Percentiles rank a stretch among this genome's conserved stretches.
phyloP scores from a whole-genome alignment of 2,329 filamentous ascomycete species.

The Ophiostoma perfectum region DNA sequence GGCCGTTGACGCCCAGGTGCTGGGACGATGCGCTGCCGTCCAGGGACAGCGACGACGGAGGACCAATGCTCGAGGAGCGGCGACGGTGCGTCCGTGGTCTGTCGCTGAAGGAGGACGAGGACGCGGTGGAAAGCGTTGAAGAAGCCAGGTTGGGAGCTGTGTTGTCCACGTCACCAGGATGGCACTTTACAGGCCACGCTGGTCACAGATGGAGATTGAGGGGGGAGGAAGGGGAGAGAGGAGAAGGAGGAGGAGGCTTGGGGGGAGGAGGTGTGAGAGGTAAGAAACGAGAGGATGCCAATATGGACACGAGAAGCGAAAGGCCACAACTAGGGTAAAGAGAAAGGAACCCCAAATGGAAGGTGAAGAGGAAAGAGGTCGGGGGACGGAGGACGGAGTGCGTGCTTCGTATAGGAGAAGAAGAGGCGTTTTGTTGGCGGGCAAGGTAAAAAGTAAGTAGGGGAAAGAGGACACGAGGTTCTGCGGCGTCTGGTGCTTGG shows the following conservation, averaged over 20 bases:
- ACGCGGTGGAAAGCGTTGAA: slow-evolving; percentile 42
- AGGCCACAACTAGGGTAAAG: neutral
- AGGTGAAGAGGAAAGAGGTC: neutral
- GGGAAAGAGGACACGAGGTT: slow-evolving; percentile 10
- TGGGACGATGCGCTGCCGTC: slow-evolving; percentile 32
- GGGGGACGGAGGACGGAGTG: neutral
- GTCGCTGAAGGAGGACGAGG: slow-evolving; percentile 52
- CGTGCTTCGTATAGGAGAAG: slow-evolving; percentile 1
- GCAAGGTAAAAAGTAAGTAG: neutral
- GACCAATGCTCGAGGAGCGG: slow-evolving; percentile 27
- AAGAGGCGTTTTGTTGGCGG: neutral
- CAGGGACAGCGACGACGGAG: slow-evolving; percentile 33
- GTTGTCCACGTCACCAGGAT: slow-evolving; percentile 29
- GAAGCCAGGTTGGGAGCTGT: slow-evolving; percentile 46
- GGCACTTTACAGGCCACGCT: slow-evolving; percentile 27
- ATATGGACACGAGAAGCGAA: neutral
- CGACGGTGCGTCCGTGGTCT: slow-evolving; percentile 47
- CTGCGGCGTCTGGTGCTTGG: neutral
- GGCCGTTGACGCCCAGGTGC: slow-evolving; percentile 38
- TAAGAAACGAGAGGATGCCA: neutral
- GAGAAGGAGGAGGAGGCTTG: slow-evolving; percentile 8
- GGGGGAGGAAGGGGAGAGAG: neutral
- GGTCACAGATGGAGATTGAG: slow-evolving; percentile 21
- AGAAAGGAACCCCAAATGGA: neutral
- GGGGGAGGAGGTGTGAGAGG: neutral